A percentile compares a stretch with the other conserved stretches of the same genome.
These are phyloP conservation scores for Davidsoniella eucalypti DNA, from an alignment of 2,329 filamentous ascomycete genomes.

Conservation along the genomic window DNA sequence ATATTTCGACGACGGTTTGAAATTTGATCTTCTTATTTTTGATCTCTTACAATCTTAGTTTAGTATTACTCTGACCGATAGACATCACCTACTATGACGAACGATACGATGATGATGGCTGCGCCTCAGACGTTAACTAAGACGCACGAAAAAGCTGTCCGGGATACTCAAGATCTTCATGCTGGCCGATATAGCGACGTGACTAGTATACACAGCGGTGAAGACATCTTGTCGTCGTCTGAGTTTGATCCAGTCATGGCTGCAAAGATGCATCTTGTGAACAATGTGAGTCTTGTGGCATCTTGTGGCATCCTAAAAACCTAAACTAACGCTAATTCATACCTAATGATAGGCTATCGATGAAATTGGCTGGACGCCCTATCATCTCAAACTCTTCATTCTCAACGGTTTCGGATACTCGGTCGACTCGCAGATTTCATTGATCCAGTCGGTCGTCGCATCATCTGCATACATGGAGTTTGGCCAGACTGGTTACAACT, in stretches of 20 bases:
- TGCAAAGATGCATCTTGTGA: constrained; percentile 53
- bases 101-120: too few relatives aligned
- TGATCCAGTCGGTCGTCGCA: constrained; percentile 47
- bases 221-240: constrained; percentile 33
- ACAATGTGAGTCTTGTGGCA: constrained; percentile 31
- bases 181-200: background rate
- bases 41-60: too few relatives aligned
- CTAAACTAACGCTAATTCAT: background rate
- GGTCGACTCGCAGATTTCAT: constrained; percentile 30
- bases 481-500: constrained; percentile 32
- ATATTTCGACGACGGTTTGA: too few relatives aligned
- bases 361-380: constrained; percentile 43
- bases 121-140: too few relatives aligned
- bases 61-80: too few relatives aligned
- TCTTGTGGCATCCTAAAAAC: background rate
- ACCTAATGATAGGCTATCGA: constrained; percentile 28
- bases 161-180: too few relatives aligned
- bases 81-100: too few relatives aligned
- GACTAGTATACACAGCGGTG: constrained; percentile 13
- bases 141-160: too few relatives aligned
- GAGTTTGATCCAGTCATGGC: constrained; percentile 41
- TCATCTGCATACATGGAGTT: constrained; percentile 43
- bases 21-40: too few relatives aligned
- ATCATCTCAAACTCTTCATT: constrained; percentile 43
- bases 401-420: constrained; percentile 43